phyloP scores from a whole-genome alignment of 768 basidiomycete genomes.

The Rickenella mellea region DNA sequence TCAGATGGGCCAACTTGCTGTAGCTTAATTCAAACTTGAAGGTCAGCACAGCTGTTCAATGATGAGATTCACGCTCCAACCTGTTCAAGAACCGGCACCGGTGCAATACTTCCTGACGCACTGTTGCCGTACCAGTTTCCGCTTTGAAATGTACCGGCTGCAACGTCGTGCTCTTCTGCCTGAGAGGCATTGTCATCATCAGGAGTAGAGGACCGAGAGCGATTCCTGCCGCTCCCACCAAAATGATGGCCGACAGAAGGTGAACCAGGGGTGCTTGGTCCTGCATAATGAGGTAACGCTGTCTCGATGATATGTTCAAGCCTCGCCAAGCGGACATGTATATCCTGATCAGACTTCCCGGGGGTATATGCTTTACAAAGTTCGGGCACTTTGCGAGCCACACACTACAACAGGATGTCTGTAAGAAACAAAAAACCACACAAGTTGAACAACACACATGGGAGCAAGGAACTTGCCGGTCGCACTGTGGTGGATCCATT shows the following conservation, averaged over 20 bases:
- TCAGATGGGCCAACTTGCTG: neutral
- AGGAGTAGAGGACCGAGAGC: conserved; percentile 37
- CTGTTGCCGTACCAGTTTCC: conserved; percentile 83
- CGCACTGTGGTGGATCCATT: conserved; percentile 44
- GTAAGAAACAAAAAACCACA: conserved; percentile 10
- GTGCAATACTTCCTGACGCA: conserved; percentile 76
- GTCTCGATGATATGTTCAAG: conserved; percentile 76
- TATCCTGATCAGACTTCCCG: conserved; percentile 77
- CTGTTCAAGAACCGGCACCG: conserved; percentile 72
- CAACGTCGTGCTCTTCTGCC: conserved; percentile 68
- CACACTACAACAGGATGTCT: conserved; percentile 38
- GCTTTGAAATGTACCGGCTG: conserved; percentile 69
- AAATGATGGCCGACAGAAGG: conserved; percentile 17
- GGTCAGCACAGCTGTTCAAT: no score
- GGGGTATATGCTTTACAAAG: conserved; percentile 85
- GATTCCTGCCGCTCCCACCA: conserved; percentile 23
- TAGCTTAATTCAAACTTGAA: no score
- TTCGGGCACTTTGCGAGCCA: conserved; percentile 81
- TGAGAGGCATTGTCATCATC: conserved; percentile 69
- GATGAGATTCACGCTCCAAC: conserved; percentile 29
- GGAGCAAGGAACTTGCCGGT: conserved; percentile 76
- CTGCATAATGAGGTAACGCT: conserved; percentile 68
- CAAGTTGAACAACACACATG: conserved; percentile 42
- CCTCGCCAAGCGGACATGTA: conserved; percentile 61
- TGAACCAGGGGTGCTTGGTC: conserved; percentile 28